Percentiles rank a stretch among this genome's conserved stretches.
Conservation (phyloP, 257 asterid genomes). For the Knoxia roxburghii region DNA sequence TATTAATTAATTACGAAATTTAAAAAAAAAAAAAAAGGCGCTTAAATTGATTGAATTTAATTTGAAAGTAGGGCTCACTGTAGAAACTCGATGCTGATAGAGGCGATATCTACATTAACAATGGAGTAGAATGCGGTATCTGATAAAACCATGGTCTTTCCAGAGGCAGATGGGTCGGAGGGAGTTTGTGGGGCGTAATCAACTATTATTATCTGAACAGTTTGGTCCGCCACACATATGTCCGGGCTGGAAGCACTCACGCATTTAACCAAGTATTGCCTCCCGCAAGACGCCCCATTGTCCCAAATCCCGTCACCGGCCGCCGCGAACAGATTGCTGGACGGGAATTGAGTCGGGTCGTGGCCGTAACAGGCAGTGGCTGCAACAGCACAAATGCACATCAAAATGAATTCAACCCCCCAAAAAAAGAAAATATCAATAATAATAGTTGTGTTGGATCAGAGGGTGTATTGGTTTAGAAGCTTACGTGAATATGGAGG, state of each 20-base stretch:
- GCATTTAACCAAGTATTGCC: constrained; percentile 67
- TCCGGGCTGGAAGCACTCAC: constrained; percentile 40
- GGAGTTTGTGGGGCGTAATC: constrained; percentile 43
- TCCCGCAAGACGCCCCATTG: constrained; percentile 79
- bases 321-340: constrained; percentile 64
- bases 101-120: constrained; percentile 26
- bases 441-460: no score
- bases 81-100: constrained; percentile 53
- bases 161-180: constrained; percentile 35
- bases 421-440: no score
- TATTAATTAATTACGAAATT: no score
- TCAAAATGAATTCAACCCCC: no score
- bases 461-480: no score
- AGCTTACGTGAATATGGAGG: constrained; percentile 72
- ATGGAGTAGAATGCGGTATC: constrained; percentile 42
- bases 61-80: constrained; percentile 42
- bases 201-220: constrained; percentile 51
- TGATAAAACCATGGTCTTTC: constrained; percentile 51
- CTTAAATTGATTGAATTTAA: no score
- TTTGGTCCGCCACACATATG: constrained; percentile 39
- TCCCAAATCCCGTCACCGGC: constrained; percentile 86
- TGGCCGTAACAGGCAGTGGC: constrained; percentile 67
- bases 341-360: constrained; percentile 54
- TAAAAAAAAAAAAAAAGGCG: no score
- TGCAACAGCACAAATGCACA: constrained; percentile 10